phyloP scores from a whole-genome alignment of 306 rosid genomes.

The Lithocarpus polystachyus region DNA sequence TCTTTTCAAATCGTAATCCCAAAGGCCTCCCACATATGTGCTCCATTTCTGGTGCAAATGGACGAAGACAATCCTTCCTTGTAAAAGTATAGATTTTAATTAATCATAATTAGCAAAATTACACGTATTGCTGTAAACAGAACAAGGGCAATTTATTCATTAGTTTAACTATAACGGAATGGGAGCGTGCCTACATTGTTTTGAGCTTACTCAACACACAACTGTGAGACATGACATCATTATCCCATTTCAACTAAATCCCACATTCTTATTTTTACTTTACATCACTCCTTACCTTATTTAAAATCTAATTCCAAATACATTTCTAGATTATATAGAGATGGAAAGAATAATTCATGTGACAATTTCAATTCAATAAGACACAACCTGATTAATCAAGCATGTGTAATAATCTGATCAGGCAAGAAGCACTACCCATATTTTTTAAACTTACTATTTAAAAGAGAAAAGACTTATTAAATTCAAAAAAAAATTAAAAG shows the following conservation, averaged over 20 bases:
- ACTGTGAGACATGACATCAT: background rate
- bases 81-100: constrained; percentile 17
- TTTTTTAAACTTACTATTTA: background rate
- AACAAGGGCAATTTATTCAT: background rate
- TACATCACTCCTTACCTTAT: background rate
- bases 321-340: background rate
- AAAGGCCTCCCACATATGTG: constrained; percentile 91
- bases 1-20: constrained; percentile 70
- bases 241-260: background rate
- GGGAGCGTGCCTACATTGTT: background rate
- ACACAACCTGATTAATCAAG: background rate
- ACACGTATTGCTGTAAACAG: background rate
- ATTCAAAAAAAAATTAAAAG: background rate
- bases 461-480: background rate
- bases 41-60: constrained; percentile 84
- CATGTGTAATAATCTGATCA: background rate
- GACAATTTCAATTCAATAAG: background rate
- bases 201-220: background rate
- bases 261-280: background rate
- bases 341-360: background rate
- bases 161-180: background rate
- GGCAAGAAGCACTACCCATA: background rate
- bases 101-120: background rate
- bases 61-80: constrained; percentile 65
- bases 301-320: background rate